A percentile compares a stretch with the other conserved stretches of the same genome.
Conservation (phyloP, 352 stramenopile species). For the Aphanomyces astaci region DNA sequence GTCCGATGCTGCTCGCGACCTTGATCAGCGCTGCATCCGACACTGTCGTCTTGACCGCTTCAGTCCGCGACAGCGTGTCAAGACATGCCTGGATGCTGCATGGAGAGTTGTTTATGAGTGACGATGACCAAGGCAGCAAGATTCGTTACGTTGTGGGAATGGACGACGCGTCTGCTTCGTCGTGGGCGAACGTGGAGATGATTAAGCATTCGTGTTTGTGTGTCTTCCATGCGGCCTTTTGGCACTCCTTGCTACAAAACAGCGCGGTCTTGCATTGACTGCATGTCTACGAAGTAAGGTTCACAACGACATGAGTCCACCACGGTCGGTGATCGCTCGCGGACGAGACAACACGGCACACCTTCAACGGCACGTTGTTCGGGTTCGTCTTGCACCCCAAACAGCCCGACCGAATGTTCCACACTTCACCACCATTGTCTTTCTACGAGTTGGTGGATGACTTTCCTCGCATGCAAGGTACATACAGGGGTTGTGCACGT, state of each 20-base stretch:
- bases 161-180: background rate
- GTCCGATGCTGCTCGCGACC: conserved; percentile 46
- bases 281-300: conserved; percentile 37
- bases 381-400: conserved; percentile 13
- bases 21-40: conserved; percentile 35
- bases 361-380: conserved; percentile 18
- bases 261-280: conserved; percentile 47
- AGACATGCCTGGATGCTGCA: conserved; percentile 38
- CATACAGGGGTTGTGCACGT: too few relatives aligned
- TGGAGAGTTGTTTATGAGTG: too few relatives aligned
- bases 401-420: conserved; percentile 16
- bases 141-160: background rate
- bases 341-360: background rate
- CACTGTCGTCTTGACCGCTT: conserved; percentile 32
- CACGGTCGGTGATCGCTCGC: background rate
- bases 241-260: conserved; percentile 58
- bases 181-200: conserved; percentile 45
- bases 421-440: conserved; percentile 55
- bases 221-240: conserved; percentile 42
- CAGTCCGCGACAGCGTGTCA: conserved; percentile 34
- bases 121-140: too few relatives aligned
- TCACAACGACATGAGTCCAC: background rate
- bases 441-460: too few relatives aligned
- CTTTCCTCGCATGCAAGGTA: too few relatives aligned
- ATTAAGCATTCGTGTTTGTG: conserved; percentile 57